Percentiles rank a stretch among this genome's conserved stretches.
phyloP scores from a whole-genome alignment of 2,329 filamentous ascomycete species.

The Didymella arachidicola region DNA sequence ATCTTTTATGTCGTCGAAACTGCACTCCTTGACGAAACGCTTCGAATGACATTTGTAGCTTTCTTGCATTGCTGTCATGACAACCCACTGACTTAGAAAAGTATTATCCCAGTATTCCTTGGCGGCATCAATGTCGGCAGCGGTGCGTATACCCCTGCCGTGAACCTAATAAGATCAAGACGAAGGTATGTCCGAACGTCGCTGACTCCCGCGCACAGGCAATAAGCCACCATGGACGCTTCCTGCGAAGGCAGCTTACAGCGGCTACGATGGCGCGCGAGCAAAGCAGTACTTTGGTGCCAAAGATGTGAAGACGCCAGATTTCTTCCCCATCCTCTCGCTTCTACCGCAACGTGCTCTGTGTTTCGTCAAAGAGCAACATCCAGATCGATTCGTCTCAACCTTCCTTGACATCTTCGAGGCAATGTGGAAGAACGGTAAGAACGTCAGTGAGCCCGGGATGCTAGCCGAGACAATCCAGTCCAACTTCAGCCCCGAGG shows the following conservation, averaged over 20 bases:
- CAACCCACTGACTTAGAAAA: constrained; percentile 42
- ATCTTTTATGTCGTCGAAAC: neutral
- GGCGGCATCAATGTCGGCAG: constrained; percentile 55
- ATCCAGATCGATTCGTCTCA: constrained; percentile 59
- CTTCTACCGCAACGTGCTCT: constrained; percentile 70
- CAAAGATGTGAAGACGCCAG: constrained; percentile 53
- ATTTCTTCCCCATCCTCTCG: constrained; percentile 64
- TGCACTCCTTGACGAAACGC: neutral
- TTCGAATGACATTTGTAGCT: constrained; percentile 1
- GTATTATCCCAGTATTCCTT: constrained; percentile 76
- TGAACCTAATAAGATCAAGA: neutral
- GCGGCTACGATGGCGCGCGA: constrained; percentile 58
- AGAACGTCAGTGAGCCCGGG: constrained; percentile 67
- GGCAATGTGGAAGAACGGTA: constrained; percentile 68
- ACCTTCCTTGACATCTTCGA: constrained; percentile 65
- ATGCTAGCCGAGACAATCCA: constrained; percentile 58
- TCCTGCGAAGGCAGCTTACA: constrained; percentile 71
- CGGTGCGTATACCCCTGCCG: constrained; percentile 36
- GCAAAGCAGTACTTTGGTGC: constrained; percentile 62
- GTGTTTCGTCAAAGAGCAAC: constrained; percentile 69
- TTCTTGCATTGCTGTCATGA: neutral
- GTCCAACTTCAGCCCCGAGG: constrained; percentile 58
- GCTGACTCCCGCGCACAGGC: constrained; percentile 53
- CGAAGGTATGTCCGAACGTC: neutral
- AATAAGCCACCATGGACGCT: constrained; percentile 79